A percentile compares a stretch with the other conserved stretches of the same genome.
phyloP scores from a whole-genome alignment of 768 basidiomycete genomes.

The Rhizopogon rudus region DNA sequence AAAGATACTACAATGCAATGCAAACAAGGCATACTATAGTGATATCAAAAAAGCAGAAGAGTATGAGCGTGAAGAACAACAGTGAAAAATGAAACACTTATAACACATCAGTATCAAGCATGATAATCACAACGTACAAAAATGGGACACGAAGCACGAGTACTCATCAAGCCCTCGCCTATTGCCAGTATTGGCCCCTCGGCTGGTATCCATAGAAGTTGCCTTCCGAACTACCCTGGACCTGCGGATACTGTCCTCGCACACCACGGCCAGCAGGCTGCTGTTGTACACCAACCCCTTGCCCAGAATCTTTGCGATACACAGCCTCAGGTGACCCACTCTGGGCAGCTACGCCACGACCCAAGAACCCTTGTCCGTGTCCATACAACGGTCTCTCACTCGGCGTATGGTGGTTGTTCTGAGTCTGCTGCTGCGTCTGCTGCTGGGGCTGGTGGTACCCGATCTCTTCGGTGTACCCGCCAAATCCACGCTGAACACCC shows the following conservation, averaged over 20 bases:
- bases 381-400: slow-evolving; percentile 1
- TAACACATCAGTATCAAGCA: not conserved
- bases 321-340: slow-evolving; percentile 53
- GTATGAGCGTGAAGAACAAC: not conserved
- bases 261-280: slow-evolving; percentile 38
- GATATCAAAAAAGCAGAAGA: slow-evolving; percentile 14
- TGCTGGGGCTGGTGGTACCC: slow-evolving; percentile 51
- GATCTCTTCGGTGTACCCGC: slow-evolving; percentile 36
- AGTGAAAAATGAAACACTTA: not conserved
- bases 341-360: slow-evolving; percentile 35
- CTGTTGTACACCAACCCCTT: slow-evolving; percentile 31
- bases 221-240: slow-evolving; percentile 50
- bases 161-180: slow-evolving; percentile 3
- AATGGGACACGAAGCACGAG: slow-evolving; percentile 6
- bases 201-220: slow-evolving; percentile 72
- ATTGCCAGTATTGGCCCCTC: slow-evolving; percentile 55
- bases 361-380: slow-evolving; percentile 9
- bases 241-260: slow-evolving; percentile 32
- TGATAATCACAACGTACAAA: not conserved
- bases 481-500: slow-evolving; percentile 31
- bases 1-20: not conserved
- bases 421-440: slow-evolving; percentile 52
- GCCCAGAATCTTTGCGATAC: slow-evolving; percentile 27
- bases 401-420: slow-evolving; percentile 14
- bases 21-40: slow-evolving; percentile 1